Percentiles rank a stretch among this genome's conserved stretches.
Evolutionary conservation across 768 basidiomycete species (phyloP).

Genomic region (Tulasnella sp.): DNA sequence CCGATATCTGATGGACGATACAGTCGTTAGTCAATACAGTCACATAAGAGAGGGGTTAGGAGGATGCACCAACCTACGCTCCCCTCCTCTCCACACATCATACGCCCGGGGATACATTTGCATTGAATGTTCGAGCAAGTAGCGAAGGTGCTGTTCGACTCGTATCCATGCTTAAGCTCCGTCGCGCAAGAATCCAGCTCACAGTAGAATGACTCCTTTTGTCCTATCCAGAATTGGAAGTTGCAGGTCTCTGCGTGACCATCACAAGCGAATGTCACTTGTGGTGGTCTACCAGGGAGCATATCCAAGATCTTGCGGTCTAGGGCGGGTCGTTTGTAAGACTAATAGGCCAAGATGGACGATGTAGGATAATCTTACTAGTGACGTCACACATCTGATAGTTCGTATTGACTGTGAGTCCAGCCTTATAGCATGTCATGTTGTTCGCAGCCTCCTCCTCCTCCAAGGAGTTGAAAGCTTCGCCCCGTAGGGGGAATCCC

Average conservation of each 20-base stretch:
- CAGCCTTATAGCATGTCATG: constrained; percentile 92
- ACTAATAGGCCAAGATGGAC: no score
- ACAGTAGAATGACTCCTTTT: constrained; percentile 95
- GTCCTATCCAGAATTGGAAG: constrained; percentile 98
- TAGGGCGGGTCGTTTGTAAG: constrained; percentile 25
- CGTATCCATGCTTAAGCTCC: constrained; percentile 38
- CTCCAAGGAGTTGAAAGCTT: constrained; percentile 22
- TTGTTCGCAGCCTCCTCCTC: constrained; percentile 36
- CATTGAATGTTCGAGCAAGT: constrained; percentile 78
- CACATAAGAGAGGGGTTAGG: neutral
- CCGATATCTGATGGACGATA: constrained; percentile 59
- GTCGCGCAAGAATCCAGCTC: constrained; percentile 61
- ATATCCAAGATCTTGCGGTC: constrained; percentile 91
- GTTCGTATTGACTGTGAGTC: constrained; percentile 86
- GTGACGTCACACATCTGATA: constrained; percentile 99
- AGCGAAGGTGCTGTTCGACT: constrained; percentile 65
- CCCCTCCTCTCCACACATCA: constrained; percentile 92
- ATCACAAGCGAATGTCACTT: constrained; percentile 93
- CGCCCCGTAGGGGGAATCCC: constrained; percentile 55
- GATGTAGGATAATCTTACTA: constrained; percentile 44
- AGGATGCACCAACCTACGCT: constrained; percentile 64
- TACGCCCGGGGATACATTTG: constrained; percentile 84
- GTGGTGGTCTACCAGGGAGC: constrained; percentile 84
- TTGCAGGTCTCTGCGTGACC: constrained; percentile 52
- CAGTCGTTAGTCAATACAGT: neutral